Evolutionary conservation across 2,329 filamentous ascomycete species (phyloP).

Genomic region (Pseudogymnoascus sp.): DNA sequence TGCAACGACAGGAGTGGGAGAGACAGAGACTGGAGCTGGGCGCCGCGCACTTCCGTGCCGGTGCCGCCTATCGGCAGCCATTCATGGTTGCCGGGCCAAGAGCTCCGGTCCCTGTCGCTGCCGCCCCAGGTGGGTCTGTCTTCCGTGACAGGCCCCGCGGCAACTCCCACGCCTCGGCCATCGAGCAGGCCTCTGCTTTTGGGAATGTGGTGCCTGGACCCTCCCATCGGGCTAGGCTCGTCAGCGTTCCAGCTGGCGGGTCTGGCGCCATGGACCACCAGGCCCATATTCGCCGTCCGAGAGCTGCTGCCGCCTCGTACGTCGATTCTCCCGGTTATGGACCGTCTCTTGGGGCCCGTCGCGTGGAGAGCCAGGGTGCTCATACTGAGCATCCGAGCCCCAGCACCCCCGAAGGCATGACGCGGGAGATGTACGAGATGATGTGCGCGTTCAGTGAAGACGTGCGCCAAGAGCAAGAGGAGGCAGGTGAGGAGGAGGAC

Average conservation of each 20-base stretch:
- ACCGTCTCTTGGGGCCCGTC: neutral
- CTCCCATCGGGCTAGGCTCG: neutral
- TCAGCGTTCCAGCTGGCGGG: neutral
- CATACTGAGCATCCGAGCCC: neutral
- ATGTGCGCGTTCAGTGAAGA: constrained; percentile 1
- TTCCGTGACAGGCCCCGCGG: neutral
- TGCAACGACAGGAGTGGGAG: neutral
- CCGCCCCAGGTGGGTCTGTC: neutral
- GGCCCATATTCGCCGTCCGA: neutral
- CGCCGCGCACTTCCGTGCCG: neutral
- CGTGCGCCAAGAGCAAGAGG: constrained; percentile 1
- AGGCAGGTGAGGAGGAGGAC: neutral
- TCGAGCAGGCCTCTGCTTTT: constrained; percentile 2
- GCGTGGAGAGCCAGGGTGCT: neutral
- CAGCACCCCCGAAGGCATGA: neutral
- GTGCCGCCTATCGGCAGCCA: neutral
- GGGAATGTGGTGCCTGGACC: neutral
- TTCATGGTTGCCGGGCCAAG: neutral
- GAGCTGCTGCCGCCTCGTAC: neutral
- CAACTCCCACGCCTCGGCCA: neutral
- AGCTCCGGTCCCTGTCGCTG: neutral
- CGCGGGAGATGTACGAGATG: constrained; percentile 6
- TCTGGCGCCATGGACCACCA: neutral
- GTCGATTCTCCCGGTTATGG: neutral
- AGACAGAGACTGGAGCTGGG: neutral